These are phyloP conservation scores for Suillus clintonianus DNA, from an alignment of 768 basidiomycete species.

Conservation along the genomic window DNA sequence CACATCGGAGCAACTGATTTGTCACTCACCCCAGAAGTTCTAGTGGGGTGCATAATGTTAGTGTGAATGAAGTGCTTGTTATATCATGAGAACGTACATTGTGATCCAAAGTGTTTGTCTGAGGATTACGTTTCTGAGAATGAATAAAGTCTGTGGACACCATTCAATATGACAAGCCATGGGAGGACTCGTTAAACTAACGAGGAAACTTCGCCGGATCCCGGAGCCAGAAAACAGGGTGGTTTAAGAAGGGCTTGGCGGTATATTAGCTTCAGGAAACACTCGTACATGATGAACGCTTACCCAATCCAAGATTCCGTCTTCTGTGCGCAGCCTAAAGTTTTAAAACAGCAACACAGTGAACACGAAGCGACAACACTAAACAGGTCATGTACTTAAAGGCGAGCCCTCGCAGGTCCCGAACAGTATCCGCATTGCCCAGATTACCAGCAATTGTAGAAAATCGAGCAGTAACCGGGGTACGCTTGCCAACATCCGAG, in stretches of 20 bases:
- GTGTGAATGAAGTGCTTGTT: background rate
- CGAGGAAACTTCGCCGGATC: slow-evolving; percentile 53
- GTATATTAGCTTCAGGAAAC: background rate
- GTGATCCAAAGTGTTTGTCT: slow-evolving; percentile 48
- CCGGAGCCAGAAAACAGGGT: slow-evolving; percentile 51
- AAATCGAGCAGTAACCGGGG: slow-evolving; percentile 38
- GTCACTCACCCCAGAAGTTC: slow-evolving; percentile 21
- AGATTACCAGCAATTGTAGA: slow-evolving; percentile 57
- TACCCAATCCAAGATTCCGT: slow-evolving; percentile 41
- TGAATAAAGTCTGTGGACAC: slow-evolving; percentile 31
- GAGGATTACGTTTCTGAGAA: slow-evolving; percentile 49
- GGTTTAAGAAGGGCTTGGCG: slow-evolving; percentile 36
- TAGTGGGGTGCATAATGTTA: background rate
- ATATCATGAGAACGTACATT: slow-evolving; percentile 18
- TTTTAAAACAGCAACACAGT: background rate
- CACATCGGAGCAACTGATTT: background rate
- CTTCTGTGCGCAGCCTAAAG: slow-evolving; percentile 35
- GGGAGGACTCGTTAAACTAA: slow-evolving; percentile 4
- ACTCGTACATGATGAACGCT: slow-evolving; percentile 21
- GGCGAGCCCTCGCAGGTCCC: slow-evolving; percentile 58
- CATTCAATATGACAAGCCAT: background rate
- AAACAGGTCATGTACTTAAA: slow-evolving; percentile 40
- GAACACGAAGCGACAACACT: background rate
- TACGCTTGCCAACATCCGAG: slow-evolving; percentile 17
- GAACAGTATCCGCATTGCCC: slow-evolving; percentile 48